Percentiles rank a stretch among this genome's conserved stretches.
These are phyloP conservation scores for Emergomyces pasteurianus DNA, from an alignment of 2,329 filamentous ascomycete species.

Conservation along the genomic window DNA sequence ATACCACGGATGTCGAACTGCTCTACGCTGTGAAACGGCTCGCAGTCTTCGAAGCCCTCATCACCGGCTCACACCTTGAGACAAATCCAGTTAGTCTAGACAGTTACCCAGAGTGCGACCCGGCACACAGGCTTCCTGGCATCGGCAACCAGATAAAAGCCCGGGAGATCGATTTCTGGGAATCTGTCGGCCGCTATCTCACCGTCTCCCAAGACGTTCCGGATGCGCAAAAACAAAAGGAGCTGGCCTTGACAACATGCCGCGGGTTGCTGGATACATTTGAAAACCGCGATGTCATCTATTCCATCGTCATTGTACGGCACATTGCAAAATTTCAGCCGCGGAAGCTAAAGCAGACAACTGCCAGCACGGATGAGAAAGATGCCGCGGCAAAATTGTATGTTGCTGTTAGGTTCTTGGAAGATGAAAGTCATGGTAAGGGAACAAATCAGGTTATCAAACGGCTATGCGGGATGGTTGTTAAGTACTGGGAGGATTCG, in stretches of 20 bases:
- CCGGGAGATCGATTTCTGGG: conserved; percentile 73
- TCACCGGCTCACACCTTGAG: conserved; percentile 58
- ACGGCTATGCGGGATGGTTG: conserved; percentile 56
- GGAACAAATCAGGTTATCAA: conserved; percentile 64
- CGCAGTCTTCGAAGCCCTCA: conserved; percentile 60
- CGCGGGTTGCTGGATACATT: conserved; percentile 62
- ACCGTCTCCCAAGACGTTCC: conserved; percentile 51
- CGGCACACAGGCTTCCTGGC: conserved; percentile 3
- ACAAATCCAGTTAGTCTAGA: conserved; percentile 33
- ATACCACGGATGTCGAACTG: conserved; percentile 43
- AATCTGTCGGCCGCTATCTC: conserved; percentile 60
- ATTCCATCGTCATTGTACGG: conserved; percentile 72
- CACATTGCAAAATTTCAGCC: conserved; percentile 50
- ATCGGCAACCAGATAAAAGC: conserved; percentile 10
- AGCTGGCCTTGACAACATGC: conserved; percentile 53
- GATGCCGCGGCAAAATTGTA: conserved; percentile 55
- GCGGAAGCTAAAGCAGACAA: conserved; percentile 42
- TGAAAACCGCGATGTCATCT: conserved; percentile 83
- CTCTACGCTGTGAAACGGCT: conserved; percentile 58
- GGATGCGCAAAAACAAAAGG: conserved; percentile 44
- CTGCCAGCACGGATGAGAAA: conserved; percentile 50
- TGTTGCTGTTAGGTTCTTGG: conserved; percentile 58
- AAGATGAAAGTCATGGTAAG: conserved; percentile 52
- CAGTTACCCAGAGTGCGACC: conserved; percentile 9
- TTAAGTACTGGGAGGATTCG: conserved; percentile 38